A percentile compares a stretch with the other conserved stretches of the same genome.
Conservation (phyloP, 768 basidiomycete genomes). For the Cyclocybe aegerita region DNA sequence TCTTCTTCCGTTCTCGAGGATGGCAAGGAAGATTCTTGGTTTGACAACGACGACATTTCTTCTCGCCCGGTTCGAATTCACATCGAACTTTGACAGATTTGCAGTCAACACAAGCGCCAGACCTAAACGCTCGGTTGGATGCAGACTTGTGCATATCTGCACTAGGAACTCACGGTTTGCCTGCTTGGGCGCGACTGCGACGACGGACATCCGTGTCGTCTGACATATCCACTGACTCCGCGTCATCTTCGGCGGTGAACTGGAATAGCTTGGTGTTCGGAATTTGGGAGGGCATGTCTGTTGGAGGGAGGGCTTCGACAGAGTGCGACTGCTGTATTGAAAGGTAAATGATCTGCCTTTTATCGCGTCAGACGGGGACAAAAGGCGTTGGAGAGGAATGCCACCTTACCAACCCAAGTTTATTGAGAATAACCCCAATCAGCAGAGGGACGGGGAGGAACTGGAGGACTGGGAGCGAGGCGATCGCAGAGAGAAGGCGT, state of each 20-base stretch:
- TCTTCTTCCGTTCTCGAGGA: slow-evolving; percentile 51
- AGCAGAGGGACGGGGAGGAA: too few species aligned
- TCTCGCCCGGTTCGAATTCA: slow-evolving; percentile 44
- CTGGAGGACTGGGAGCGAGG: not conserved
- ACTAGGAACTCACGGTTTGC: slow-evolving; percentile 15
- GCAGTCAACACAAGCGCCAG: slow-evolving; percentile 56
- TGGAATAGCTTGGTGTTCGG: slow-evolving; percentile 9
- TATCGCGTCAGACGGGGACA: too few species aligned
- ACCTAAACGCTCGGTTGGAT: slow-evolving; percentile 25
- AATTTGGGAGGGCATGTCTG: slow-evolving; percentile 13
- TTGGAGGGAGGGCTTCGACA: not conserved
- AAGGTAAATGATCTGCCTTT: too few species aligned
- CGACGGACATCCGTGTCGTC: slow-evolving; percentile 7
- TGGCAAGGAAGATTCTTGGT: slow-evolving; percentile 45
- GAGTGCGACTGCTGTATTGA: too few species aligned
- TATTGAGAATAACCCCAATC: too few species aligned
- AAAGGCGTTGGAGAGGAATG: too few species aligned
- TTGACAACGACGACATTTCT: slow-evolving; percentile 47
- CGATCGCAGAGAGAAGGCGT: not conserved
- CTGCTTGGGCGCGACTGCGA: slow-evolving; percentile 4
- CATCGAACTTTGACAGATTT: slow-evolving; percentile 61
- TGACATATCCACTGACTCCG: slow-evolving; percentile 8
- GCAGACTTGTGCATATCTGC: not conserved
- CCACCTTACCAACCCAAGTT: too few species aligned
- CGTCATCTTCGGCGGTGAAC: slow-evolving; percentile 15